Percentiles rank a stretch among this genome's conserved stretches.
phyloP scores from a whole-genome alignment of 208 protist genomes.

The Leishmania guyanensis region DNA sequence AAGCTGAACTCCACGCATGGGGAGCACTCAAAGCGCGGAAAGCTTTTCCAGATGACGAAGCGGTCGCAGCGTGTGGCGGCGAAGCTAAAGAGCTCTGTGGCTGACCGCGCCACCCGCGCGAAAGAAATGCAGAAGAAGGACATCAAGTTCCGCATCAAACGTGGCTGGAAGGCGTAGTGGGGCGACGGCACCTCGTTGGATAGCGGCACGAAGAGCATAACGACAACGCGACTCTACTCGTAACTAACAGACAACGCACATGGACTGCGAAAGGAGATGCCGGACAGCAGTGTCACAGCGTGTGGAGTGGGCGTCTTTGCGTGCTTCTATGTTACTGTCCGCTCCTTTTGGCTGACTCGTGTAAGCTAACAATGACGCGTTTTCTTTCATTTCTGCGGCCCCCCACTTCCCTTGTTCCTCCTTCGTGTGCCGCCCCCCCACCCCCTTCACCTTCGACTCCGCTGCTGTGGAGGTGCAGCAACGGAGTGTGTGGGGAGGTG shows the following conservation, averaged over 20 bases:
- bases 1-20: constrained; percentile 88
- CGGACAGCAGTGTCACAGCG: background rate
- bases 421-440: background rate
- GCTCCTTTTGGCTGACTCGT: background rate
- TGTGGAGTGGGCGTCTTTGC: background rate
- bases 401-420: background rate
- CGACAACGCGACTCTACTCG: background rate
- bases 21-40: constrained; percentile 88
- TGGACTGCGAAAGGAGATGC: background rate
- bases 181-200: background rate
- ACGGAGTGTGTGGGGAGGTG: background rate
- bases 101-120: constrained; percentile 59
- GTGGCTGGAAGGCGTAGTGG: constrained; percentile 87
- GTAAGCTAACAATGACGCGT: constrained; percentile 7
- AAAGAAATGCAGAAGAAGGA: constrained; percentile 94
- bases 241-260: background rate
- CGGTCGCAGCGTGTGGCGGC: constrained; percentile 82
- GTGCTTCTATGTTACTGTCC: background rate
- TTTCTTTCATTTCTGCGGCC: background rate
- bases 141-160: constrained; percentile 93
- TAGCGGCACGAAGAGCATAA: background rate
- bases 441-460: background rate
- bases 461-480: background rate
- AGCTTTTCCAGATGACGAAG: constrained; percentile 93
- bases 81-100: constrained; percentile 84